A percentile compares a stretch with the other conserved stretches of the same genome.
These are phyloP conservation scores for Capsicum chinense DNA, from an alignment of 257 asterid genomes.

Conservation along the genomic window DNA sequence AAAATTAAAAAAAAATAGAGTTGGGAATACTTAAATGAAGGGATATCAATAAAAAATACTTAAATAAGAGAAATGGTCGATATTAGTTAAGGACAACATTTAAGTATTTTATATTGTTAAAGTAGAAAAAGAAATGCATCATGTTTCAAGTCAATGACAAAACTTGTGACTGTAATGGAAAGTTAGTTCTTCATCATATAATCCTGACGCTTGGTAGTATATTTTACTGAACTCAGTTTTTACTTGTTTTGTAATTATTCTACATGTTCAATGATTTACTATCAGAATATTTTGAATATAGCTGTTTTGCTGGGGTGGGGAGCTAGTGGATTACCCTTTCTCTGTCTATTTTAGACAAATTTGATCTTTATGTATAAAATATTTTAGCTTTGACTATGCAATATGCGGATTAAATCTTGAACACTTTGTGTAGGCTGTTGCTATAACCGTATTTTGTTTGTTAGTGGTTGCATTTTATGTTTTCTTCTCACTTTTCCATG, in stretches of 20 bases:
- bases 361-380: background rate
- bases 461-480: slow-evolving; percentile 91
- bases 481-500: slow-evolving; percentile 91
- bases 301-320: background rate
- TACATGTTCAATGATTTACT: background rate
- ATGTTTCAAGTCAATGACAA: background rate
- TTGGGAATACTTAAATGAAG: background rate
- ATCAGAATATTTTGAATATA: background rate
- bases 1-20: background rate
- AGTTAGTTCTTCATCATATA: background rate
- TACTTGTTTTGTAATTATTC: too few species aligned
- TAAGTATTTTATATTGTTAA: background rate
- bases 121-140: slow-evolving; percentile 7
- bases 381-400: background rate
- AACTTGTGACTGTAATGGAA: background rate
- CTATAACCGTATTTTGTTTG: slow-evolving; percentile 84
- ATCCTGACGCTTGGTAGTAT: background rate
- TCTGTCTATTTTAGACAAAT: background rate
- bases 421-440: slow-evolving; percentile 61
- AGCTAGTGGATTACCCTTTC: background rate
- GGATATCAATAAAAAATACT: background rate
- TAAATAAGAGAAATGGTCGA: background rate
- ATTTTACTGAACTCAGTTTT: background rate
- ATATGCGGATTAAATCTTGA: slow-evolving; percentile 15
- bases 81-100: background rate